Evolutionary conservation across 306 rosid species (phyloP).

Genomic region (Spatholobus suberectus): DNA sequence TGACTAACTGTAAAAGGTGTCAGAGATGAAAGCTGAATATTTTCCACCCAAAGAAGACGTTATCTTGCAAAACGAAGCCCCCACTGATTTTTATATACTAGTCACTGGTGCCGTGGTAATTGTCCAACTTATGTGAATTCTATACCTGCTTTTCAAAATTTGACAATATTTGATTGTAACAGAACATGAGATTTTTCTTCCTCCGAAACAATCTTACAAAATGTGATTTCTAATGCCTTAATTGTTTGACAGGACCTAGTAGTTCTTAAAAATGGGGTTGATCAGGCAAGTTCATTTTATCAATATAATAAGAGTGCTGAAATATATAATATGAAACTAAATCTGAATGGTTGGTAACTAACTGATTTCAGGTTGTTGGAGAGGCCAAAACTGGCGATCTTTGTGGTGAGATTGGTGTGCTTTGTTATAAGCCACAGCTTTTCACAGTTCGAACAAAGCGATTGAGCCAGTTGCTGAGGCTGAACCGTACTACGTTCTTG

Average conservation of each 20-base stretch:
- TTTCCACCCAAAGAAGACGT: constrained; percentile 98
- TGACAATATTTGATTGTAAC: neutral
- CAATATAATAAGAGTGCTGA: neutral
- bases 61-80: constrained; percentile 94
- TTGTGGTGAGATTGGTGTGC: constrained; percentile 91
- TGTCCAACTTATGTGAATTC: constrained; percentile 6
- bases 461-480: constrained; percentile 77
- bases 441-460: constrained; percentile 89
- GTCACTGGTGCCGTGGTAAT: constrained; percentile 92
- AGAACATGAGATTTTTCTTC: neutral
- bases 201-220: neutral
- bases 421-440: constrained; percentile 88
- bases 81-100: constrained; percentile 89
- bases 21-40: constrained; percentile 98
- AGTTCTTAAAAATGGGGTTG: constrained; percentile 72
- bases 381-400: constrained; percentile 81
- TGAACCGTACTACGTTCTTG: constrained; percentile 76
- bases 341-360: constrained; percentile 21
- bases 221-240: constrained; percentile 39
- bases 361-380: constrained; percentile 69
- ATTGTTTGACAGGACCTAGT: constrained; percentile 64
- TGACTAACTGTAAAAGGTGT: constrained; percentile 58
- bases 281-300: constrained; percentile 66
- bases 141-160: neutral
- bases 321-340: constrained; percentile 5